Evolutionary conservation across 108 stramenopile species (phyloP), one percentile per base, ranked within the genome.

Genomic region (Seminavis robusta): DNA sequence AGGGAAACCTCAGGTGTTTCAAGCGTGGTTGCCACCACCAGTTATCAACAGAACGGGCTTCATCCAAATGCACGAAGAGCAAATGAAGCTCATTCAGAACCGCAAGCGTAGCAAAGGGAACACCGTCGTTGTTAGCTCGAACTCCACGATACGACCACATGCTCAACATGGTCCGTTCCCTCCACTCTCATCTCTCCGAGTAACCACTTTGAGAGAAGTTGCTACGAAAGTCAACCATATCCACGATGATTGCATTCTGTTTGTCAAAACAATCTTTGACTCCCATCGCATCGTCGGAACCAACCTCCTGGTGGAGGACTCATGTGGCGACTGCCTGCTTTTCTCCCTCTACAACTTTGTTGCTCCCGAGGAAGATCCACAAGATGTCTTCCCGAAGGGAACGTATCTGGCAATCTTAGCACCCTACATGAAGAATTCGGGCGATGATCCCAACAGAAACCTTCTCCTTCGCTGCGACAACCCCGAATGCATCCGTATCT

Each of bases 401-500:
- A 59, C 57, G 24, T 24, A 67, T 28, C 4, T 67, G 9, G 65
- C 65, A 4, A 10, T 67, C 3, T 27, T 67, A 17, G 57, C 56
- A 27, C 56, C 56, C 15, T 59, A 59, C 31, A 59, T 67, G 65
- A 67, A 52, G 29, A 47, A 58, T 28, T 2, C 27, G 15, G 30
- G 39, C 49, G 65, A 67, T 40, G 33, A 59, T 25, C 15, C 28
- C 20, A 11, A 10, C 28, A 8, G 21, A 7, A 5, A 25, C 3
- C 46, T 59, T 3, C 15, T 50, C 34, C 31, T 67, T 4, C 65
- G 65, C 8, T 67, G 65, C 36, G 65, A 67, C 39, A 67, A 67
- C 33, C 65, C 65, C 2, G 43, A 56, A 38, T 65, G 54, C 30
- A 21, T 65, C 9, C 10, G 56, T 17, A 3, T 34, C 6, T 56